Base-by-base conservation (phyloP, 1,284 basidiomycete genomes). In the Amylostereum areolatum region DNA sequence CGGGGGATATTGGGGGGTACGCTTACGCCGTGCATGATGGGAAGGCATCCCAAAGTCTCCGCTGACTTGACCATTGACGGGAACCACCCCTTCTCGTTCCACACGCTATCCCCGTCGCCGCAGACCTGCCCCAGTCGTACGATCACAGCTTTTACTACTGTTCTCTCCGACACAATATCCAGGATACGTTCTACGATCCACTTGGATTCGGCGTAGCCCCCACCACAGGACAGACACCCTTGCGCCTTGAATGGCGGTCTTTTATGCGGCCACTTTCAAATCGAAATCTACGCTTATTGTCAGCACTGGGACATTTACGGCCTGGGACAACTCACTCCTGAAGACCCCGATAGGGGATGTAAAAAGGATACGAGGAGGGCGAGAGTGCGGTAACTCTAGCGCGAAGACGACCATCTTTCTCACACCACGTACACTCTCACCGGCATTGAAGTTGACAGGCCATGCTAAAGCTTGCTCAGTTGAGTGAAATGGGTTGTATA, bases 51-150 rank as follows among this genome's bases (percentile, higher is more conserved):
- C 10, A 50, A 18, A 5, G 35, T 18, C 25, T 42, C 44, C 5
- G 36, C 40, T 8, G 29, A 18, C 18, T 29, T 27, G 18, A 75
- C 62, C 3, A 76, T 59, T 37, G 64, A 59, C 0, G 74, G 73
- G 9, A 75, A 59, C 73, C 74, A 76, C 46, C 77, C 74, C 10
- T 58, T 62, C 43, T 62, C 57, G 40, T 66, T 69, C 75, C 75
- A 77, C 9, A 60, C 62, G 1, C 75, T 67, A 5, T 51, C 46
- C 7, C 57, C 53, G 37, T 63, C 62, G 3, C 74, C 72, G 37
- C 64, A 64, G n/a, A 77, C 57, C 54, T 76, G 74, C 2, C 73
- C 74, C 31, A 75, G 65, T 11, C 74, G 66, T 5, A 73, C 62
- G 5, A 67, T 58, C 12, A 64, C 53, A 0, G 64, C 56, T 2